phyloP scores from a whole-genome alignment of 1,139 yeast genomes.

The Magnusiomyces clavatus region DNA sequence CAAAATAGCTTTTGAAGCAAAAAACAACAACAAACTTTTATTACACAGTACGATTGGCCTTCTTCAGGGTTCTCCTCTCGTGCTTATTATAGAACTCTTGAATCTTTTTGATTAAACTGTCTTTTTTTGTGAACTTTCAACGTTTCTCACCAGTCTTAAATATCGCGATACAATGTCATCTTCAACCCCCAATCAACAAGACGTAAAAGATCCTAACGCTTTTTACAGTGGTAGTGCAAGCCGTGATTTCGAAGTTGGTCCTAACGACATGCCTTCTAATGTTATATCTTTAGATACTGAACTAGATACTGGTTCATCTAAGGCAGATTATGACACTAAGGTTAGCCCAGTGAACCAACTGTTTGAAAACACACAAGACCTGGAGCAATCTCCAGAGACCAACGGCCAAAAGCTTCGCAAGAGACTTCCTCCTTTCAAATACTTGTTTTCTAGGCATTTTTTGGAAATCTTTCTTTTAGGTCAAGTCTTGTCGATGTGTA shows the following conservation, averaged over 20 bases:
- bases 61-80: constrained; percentile 18
- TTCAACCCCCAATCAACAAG: neutral
- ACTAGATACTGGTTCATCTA: neutral
- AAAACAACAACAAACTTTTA: neutral
- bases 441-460: constrained; percentile 31
- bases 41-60: constrained; percentile 17
- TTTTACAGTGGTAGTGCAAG: neutral
- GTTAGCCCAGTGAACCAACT: neutral
- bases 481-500: constrained; percentile 36
- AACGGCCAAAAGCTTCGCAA: neutral
- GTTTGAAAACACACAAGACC: neutral
- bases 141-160: neutral
- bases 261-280: neutral
- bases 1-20: too few relatives aligned
- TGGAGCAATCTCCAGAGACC: neutral
- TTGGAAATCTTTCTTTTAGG: constrained; percentile 38
- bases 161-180: neutral
- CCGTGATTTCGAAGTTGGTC: neutral
- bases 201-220: neutral
- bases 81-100: constrained; percentile 15
- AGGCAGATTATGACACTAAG: neutral
- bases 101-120: neutral
- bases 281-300: neutral
- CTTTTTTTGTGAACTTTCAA: neutral
- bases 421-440: constrained; percentile 22